A percentile compares a stretch with the other conserved stretches of the same genome.
phyloP scores from a whole-genome alignment of 805 yeast species.

The Ogataea glucozyma region DNA sequence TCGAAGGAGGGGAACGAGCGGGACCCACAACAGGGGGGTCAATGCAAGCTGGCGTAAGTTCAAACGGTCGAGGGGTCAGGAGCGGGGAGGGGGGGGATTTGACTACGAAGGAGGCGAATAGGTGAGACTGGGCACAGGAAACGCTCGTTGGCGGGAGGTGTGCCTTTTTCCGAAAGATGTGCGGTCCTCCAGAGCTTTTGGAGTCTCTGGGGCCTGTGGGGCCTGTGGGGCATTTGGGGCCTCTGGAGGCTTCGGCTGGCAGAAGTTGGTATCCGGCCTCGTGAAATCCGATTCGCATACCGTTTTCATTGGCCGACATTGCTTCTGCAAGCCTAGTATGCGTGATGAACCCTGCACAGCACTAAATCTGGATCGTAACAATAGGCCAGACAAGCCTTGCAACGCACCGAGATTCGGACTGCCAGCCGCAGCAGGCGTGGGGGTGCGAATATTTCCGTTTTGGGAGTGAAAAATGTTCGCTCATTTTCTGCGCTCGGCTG shows the following conservation, averaged over 20 bases:
- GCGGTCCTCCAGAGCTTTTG: too few species aligned
- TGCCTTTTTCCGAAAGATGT: too few species aligned
- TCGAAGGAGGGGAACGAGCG: slow-evolving; percentile 5
- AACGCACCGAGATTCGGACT: background rate
- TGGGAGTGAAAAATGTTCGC: background rate
- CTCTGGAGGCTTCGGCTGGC: too few species aligned
- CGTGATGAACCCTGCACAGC: slow-evolving; percentile 6
- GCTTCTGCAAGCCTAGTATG: background rate
- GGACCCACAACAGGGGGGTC: slow-evolving; percentile 3
- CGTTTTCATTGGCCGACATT: too few species aligned
- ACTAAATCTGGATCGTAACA: background rate
- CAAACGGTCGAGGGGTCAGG: too few species aligned
- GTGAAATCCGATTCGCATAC: slow-evolving; percentile 6
- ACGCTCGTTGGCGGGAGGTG: too few species aligned
- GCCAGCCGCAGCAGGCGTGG: background rate
- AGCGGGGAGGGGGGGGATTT: too few species aligned
- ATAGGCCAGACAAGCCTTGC: background rate
- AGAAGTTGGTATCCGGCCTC: too few species aligned
- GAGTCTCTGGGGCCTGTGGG: too few species aligned
- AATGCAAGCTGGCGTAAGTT: slow-evolving; percentile 4
- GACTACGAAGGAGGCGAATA: too few species aligned
- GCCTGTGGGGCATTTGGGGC: too few species aligned
- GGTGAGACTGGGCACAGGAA: too few species aligned
- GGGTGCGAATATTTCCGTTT: background rate
- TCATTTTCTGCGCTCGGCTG: background rate